phyloP scores from a whole-genome alignment of 2,329 filamentous ascomycete genomes.

The Aspergillus candidus region DNA sequence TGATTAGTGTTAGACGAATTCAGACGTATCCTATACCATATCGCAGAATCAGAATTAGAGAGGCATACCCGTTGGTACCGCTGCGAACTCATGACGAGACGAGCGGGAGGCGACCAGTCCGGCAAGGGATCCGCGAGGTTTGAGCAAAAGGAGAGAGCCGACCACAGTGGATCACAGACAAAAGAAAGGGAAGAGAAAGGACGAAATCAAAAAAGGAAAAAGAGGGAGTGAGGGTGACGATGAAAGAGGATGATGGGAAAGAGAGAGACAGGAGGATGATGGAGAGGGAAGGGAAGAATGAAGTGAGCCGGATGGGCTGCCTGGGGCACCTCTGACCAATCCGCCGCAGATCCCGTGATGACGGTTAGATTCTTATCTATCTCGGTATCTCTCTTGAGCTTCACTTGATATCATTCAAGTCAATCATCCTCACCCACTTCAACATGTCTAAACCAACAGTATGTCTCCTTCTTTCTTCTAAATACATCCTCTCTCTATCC shows the following conservation, averaged over 20 bases:
- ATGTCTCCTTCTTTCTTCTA: no score
- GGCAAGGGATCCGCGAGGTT: slow-evolving; percentile 16
- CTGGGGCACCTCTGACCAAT: background rate
- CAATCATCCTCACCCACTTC: background rate
- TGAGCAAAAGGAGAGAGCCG: slow-evolving; percentile 6
- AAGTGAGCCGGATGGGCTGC: slow-evolving; percentile 6
- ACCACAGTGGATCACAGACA: background rate
- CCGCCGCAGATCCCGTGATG: no score
- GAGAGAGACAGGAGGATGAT: slow-evolving; percentile 18
- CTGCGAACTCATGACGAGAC: slow-evolving; percentile 45
- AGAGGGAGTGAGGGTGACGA: slow-evolving; percentile 14
- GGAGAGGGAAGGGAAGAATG: slow-evolving; percentile 8
- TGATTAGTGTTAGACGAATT: slow-evolving; percentile 9
- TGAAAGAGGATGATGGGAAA: slow-evolving; percentile 18
- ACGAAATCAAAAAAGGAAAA: slow-evolving; percentile 8
- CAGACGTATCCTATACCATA: slow-evolving; percentile 5
- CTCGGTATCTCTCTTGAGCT: no score
- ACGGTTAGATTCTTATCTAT: no score
- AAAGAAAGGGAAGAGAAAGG: slow-evolving; percentile 9
- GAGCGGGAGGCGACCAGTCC: slow-evolving; percentile 21
- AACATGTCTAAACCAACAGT: slow-evolving; percentile 27
- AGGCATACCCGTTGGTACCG: slow-evolving; percentile 43
- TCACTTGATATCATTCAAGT: no score
- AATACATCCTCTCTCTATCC: no score
- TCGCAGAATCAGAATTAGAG: slow-evolving; percentile 6